Evolutionary conservation across 1,284 basidiomycete genomes (phyloP).

Genomic region (Golubevia sp.): DNA sequence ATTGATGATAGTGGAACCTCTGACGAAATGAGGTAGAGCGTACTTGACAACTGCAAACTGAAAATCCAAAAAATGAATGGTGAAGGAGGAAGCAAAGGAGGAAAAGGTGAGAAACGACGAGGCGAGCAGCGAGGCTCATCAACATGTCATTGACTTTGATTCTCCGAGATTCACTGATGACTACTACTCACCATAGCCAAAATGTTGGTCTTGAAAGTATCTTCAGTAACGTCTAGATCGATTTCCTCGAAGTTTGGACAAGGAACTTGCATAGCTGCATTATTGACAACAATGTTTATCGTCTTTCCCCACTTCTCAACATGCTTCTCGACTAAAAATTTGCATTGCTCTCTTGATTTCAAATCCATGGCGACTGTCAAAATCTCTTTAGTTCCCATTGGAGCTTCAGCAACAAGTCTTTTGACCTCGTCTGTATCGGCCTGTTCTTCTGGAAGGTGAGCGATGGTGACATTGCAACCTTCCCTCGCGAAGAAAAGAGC

Average conservation of each 20-base stretch:
- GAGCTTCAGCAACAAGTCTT: constrained; percentile 9
- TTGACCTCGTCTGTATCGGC: constrained; percentile 64
- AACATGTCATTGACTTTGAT: constrained; percentile 69
- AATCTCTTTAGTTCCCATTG: constrained; percentile 43
- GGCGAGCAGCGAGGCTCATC: constrained; percentile 57
- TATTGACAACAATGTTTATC: constrained; percentile 66
- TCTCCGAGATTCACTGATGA: too few relatives aligned
- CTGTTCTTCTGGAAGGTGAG: constrained; percentile 70
- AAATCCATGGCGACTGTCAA: too few relatives aligned
- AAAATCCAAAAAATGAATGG: background rate
- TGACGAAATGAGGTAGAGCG: constrained; percentile 69
- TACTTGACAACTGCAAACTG: constrained; percentile 43
- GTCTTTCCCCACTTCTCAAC: constrained; percentile 60
- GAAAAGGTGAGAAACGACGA: background rate
- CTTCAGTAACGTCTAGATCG: constrained; percentile 26
- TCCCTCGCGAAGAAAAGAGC: constrained; percentile 71
- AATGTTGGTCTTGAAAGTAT: constrained; percentile 39
- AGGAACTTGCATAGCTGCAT: constrained; percentile 70
- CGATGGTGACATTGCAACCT: constrained; percentile 71
- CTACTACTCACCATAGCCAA: constrained; percentile 12
- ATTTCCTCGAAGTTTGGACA: constrained; percentile 47
- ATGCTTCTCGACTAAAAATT: constrained; percentile 67
- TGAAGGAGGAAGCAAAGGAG: too few relatives aligned
- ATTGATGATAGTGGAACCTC: constrained; percentile 71
- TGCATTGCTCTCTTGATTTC: constrained; percentile 42